phyloP scores from a whole-genome alignment of 2,329 filamentous ascomycete genomes.

The Cytospora chrysosperma region DNA sequence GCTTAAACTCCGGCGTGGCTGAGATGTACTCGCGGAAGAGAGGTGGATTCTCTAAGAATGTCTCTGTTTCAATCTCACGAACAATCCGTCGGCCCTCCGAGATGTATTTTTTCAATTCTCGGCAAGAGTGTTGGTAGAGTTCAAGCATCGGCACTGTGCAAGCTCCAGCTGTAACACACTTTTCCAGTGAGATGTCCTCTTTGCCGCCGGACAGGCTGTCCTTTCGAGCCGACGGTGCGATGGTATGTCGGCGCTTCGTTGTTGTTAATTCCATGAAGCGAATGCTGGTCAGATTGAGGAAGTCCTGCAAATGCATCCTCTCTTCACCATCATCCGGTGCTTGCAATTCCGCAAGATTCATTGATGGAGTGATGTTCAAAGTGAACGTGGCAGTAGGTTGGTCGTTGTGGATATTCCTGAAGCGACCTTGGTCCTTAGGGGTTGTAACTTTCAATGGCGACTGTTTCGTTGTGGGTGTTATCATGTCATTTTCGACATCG shows the following conservation, averaged over 20 bases:
- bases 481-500: conserved; percentile 34
- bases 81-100: conserved; percentile 88
- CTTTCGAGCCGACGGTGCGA: conserved; percentile 54
- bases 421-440: conserved; percentile 55
- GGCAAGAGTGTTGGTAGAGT: conserved; percentile 91
- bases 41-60: conserved; percentile 83
- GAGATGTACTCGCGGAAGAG: conserved; percentile 90
- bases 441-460: conserved; percentile 56
- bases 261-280: conserved; percentile 99
- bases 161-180: conserved; percentile 82
- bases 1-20: conserved; percentile 77
- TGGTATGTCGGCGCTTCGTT: conserved; percentile 86
- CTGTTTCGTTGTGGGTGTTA: conserved; percentile 42
- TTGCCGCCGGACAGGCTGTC: conserved; percentile 42
- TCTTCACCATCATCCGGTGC: conserved; percentile 54
- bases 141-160: conserved; percentile 93
- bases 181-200: conserved; percentile 64
- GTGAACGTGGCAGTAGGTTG: conserved; percentile 44
- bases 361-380: conserved; percentile 39
- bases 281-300: conserved; percentile 92
- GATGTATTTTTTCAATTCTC: conserved; percentile 95
- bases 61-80: conserved; percentile 85
- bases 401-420: conserved; percentile 52
- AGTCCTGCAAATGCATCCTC: conserved; percentile 82
- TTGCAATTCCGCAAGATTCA: conserved; percentile 31